Evolutionary conservation across 2,329 filamentous ascomycete species (phyloP).

Genomic region (Apiospora saccharicola): DNA sequence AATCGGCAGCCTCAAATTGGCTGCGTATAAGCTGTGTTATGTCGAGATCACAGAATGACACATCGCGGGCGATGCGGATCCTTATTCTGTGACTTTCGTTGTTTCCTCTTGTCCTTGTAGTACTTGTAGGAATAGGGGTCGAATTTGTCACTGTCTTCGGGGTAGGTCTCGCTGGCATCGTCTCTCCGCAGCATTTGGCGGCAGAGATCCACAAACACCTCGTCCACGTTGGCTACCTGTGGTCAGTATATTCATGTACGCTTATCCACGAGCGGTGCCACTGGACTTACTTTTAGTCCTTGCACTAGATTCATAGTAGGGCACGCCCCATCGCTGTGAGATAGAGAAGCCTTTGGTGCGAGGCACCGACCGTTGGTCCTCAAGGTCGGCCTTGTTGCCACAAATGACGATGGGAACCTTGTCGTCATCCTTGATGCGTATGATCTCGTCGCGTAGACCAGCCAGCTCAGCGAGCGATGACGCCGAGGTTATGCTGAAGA

Average conservation of each 20-base stretch:
- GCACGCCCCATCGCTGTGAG: constrained; percentile 87
- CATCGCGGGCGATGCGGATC: constrained; percentile 48
- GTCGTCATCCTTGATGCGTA: constrained; percentile 89
- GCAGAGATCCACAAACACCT: constrained; percentile 86
- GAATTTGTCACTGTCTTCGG: constrained; percentile 52
- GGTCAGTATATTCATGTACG: not conserved
- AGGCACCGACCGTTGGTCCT: constrained; percentile 82
- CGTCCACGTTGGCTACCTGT: constrained; percentile 78
- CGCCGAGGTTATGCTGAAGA: constrained; percentile 88
- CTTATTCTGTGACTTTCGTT: constrained; percentile 37
- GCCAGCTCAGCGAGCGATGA: constrained; percentile 84
- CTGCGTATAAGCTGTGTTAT: not conserved
- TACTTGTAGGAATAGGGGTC: constrained; percentile 44
- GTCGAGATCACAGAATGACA: constrained; percentile 49
- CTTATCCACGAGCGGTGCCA: not conserved
- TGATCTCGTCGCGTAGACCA: constrained; percentile 86
- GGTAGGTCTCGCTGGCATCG: constrained; percentile 52
- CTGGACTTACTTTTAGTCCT: constrained; percentile 69
- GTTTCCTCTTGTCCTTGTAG: constrained; percentile 43
- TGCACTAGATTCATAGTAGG: constrained; percentile 91
- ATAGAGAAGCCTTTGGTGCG: constrained; percentile 82
- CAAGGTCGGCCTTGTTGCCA: constrained; percentile 89
- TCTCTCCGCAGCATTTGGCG: constrained; percentile 83
- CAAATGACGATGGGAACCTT: constrained; percentile 88
- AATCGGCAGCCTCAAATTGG: not conserved